Base-by-base conservation (phyloP, 345 rosid species). In the Moringa oleifera region DNA sequence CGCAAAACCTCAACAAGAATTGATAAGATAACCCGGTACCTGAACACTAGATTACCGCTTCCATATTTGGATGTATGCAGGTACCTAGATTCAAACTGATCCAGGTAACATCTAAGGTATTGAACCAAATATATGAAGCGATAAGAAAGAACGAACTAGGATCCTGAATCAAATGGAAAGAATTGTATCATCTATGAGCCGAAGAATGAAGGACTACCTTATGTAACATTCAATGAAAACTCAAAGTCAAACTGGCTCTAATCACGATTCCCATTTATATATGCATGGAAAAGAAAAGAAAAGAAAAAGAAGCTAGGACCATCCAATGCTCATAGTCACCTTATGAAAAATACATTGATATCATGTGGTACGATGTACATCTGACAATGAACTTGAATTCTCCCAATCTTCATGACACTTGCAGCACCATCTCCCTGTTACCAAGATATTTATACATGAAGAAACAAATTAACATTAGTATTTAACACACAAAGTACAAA, bases 81-180 rank as follows among this genome's bases (percentile, higher is more conserved):
- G 77, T 58, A 77, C 71, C 75, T 64, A 58, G 73, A 64, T 77
- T 73, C 73, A 79, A 72, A 75, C 53, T 66, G 59, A 61, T 59
- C 70, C 77, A 69, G 75, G 79, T 74, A 68, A 78, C 70, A 65
- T 59, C 72, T 67, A 59, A 55, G 59, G 61, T 55, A 62, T 66
- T 62, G 58, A 47, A 70, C 53, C 66, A 73, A 61, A 71, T 51
- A 50, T 15, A 63, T n/a, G 66, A 63, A 60, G 65, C 52, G 75
- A 52, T 28, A 63, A 63, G 20, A 64, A 20, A 50, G 54, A 60
- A 65, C 63, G 56, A 31, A 66, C 57, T 51, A 63, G 51, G 63
- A 60, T 71, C 67, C 60, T 54, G 59, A 71, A 63, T 73, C 56
- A 55, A 49, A 74, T 56, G 53, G 72, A 52, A 68, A 21, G 24